Evolutionary conservation across 2,329 filamentous ascomycete genomes (phyloP).

Genomic region (Fusarium secorum): DNA sequence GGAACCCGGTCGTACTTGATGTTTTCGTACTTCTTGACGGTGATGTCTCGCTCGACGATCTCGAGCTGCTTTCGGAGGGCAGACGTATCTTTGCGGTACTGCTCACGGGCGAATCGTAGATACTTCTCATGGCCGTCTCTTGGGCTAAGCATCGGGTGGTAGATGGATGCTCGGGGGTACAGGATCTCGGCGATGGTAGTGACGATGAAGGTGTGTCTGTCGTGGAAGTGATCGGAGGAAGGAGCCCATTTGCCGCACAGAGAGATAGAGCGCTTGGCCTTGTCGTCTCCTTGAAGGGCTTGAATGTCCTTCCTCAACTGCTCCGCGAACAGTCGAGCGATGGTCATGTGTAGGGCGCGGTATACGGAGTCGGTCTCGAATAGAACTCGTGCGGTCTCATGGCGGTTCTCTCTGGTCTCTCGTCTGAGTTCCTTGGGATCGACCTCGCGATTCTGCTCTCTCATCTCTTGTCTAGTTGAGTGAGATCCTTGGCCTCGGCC

Average conservation of each 20-base stretch:
- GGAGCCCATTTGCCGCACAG: slow-evolving; percentile 70
- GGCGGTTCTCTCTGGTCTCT: slow-evolving; percentile 48
- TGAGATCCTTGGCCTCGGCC: neutral
- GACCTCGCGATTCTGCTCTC: neutral
- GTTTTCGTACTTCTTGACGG: slow-evolving; percentile 53
- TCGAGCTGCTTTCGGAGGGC: slow-evolving; percentile 61
- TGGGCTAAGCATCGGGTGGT: slow-evolving; percentile 43
- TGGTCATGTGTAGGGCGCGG: slow-evolving; percentile 58
- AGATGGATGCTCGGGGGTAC: slow-evolving; percentile 48
- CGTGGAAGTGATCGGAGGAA: slow-evolving; percentile 61
- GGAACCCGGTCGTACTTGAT: slow-evolving; percentile 67
- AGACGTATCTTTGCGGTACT: slow-evolving; percentile 60
- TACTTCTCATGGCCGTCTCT: slow-evolving; percentile 57
- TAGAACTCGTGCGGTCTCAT: slow-evolving; percentile 51
- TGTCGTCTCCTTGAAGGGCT: slow-evolving; percentile 50
- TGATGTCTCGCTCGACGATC: slow-evolving; percentile 62
- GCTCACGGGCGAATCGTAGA: slow-evolving; percentile 61
- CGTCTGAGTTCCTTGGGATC: slow-evolving; percentile 39
- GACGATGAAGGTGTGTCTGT: slow-evolving; percentile 64
- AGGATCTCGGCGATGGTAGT: slow-evolving; percentile 65
- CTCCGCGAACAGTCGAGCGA: slow-evolving; percentile 64
- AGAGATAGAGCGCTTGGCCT: slow-evolving; percentile 56
- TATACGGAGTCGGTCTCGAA: slow-evolving; percentile 57
- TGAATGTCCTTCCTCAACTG: slow-evolving; percentile 59
- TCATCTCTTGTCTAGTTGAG: neutral